A percentile compares a stretch with the other conserved stretches of the same genome.
phyloP scores from a whole-genome alignment of 1,284 basidiomycete species.

The Naganishia sp. region DNA sequence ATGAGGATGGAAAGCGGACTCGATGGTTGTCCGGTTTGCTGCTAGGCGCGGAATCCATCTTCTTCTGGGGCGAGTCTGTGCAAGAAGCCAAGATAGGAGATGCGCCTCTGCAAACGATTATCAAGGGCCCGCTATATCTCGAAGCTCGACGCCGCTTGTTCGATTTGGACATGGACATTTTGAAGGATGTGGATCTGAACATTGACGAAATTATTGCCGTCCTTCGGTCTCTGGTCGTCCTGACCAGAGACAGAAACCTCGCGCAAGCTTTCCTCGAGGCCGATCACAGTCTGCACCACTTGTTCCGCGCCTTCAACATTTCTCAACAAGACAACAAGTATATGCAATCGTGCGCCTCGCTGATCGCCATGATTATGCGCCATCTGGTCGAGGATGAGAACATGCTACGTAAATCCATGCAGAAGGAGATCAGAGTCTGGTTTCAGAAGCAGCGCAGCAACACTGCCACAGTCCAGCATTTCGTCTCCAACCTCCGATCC shows the following conservation, averaged over 20 bases:
- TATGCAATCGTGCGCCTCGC: conserved; percentile 54
- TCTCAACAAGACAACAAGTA: conserved; percentile 28
- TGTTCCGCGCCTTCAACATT: conserved; percentile 28
- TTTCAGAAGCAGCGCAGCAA: conserved; percentile 69
- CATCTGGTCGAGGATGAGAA: conserved; percentile 81
- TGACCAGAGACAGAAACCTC: conserved; percentile 69
- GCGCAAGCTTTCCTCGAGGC: conserved; percentile 48
- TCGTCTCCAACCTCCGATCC: conserved; percentile 74
- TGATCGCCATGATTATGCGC: conserved; percentile 82
- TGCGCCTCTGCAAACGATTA: conserved; percentile 42
- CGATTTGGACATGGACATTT: conserved; percentile 68
- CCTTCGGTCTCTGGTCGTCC: conserved; percentile 74
- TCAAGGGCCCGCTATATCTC: conserved; percentile 62
- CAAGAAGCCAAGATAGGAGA: conserved; percentile 55
- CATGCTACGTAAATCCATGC: conserved; percentile 72
- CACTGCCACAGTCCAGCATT: conserved; percentile 68
- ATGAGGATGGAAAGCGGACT: conserved; percentile 55
- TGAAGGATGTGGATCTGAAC: conserved; percentile 64
- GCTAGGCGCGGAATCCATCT: conserved; percentile 76
- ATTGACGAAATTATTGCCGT: conserved; percentile 77
- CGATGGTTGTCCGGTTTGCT: conserved; percentile 82
- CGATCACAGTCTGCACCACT: conserved; percentile 18
- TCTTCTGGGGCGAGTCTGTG: conserved; percentile 74
- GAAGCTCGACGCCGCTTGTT: conserved; percentile 70
- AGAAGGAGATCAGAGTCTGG: conserved; percentile 75